Percentiles rank a stretch among this genome's conserved stretches.
Conservation (phyloP, 495 filamentous ascomycete species). For the Podospora appendiculata region DNA sequence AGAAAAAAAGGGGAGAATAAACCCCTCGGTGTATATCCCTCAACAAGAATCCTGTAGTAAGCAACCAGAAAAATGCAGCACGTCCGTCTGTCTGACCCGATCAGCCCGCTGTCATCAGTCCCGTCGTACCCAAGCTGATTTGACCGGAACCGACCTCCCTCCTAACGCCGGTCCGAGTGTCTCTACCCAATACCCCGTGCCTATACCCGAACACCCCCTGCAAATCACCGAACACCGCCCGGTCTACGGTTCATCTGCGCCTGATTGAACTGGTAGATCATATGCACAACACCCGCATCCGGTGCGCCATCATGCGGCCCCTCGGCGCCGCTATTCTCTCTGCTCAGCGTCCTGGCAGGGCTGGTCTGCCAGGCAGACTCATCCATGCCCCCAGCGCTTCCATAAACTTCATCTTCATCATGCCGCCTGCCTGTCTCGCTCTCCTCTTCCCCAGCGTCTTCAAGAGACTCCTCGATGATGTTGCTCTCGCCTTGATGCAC, state of each 20-base stretch:
- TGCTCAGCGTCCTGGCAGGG: slow-evolving; percentile 28
- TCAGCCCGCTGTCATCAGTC: too few relatives aligned
- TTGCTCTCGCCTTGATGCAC: slow-evolving; percentile 32
- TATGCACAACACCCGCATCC: slow-evolving; percentile 65
- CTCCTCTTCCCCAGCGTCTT: slow-evolving; percentile 51
- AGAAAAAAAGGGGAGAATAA: too few relatives aligned
- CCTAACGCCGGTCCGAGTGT: too few relatives aligned
- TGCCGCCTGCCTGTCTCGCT: slow-evolving; percentile 66
- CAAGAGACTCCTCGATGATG: slow-evolving; percentile 41
- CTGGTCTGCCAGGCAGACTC: slow-evolving; percentile 50
- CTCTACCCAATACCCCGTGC: too few relatives aligned
- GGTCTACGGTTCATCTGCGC: slow-evolving; percentile 55
- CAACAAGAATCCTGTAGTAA: too few relatives aligned
- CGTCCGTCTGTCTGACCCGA: too few relatives aligned
- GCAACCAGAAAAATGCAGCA: too few relatives aligned
- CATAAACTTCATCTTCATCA: slow-evolving; percentile 53
- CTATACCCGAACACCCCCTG: too few relatives aligned
- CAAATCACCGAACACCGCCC: slow-evolving; percentile 31
- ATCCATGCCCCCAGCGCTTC: slow-evolving; percentile 33
- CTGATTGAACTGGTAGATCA: slow-evolving; percentile 88
- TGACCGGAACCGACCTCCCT: too few relatives aligned
- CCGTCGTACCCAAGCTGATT: too few relatives aligned
- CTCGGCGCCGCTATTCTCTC: slow-evolving; percentile 30
- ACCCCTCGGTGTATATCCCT: too few relatives aligned
- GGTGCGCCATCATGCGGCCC: slow-evolving; percentile 19